These are phyloP conservation scores for Kalanchoe fedtschenkoi DNA, from an alignment of 164 flowering plant genomes.

Conservation along the genomic window DNA sequence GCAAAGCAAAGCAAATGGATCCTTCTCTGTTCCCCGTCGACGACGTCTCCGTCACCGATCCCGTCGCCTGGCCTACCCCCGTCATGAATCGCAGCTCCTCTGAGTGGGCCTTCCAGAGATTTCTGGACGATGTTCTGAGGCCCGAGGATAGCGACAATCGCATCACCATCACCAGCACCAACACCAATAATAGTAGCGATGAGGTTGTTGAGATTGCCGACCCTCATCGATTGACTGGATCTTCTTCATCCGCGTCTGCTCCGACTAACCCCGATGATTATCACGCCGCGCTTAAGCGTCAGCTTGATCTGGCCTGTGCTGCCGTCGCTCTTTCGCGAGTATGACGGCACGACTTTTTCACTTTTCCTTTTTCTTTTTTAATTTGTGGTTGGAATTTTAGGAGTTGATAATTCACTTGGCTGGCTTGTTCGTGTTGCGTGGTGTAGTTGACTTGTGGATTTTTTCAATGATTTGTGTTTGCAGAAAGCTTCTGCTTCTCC, in stretches of 20 bases:
- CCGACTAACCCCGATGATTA: slow-evolving; percentile 15
- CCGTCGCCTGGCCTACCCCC: slow-evolving; percentile 15
- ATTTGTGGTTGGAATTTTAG: neutral
- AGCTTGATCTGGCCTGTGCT: slow-evolving; percentile 31
- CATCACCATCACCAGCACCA: neutral
- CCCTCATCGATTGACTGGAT: slow-evolving; percentile 1
- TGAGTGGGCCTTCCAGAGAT: slow-evolving; percentile 27
- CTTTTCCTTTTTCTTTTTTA: neutral
- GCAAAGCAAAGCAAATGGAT: too few species aligned
- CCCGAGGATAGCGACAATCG: slow-evolving; percentile 5
- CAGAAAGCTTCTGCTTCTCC: slow-evolving; percentile 3
- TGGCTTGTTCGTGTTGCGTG: neutral
- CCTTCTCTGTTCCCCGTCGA: slow-evolving; percentile 19
- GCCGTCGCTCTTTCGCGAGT: slow-evolving; percentile 28
- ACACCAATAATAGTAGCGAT: slow-evolving; percentile 2
- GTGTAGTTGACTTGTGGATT: neutral
- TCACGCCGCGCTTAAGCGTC: slow-evolving; percentile 23
- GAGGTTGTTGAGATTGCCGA: slow-evolving; percentile 21
- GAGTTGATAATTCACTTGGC: neutral
- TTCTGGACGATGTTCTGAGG: slow-evolving; percentile 19
- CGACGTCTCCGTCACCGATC: slow-evolving; percentile 24
- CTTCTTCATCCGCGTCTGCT: slow-evolving; percentile 5
- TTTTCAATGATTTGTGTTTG: neutral
- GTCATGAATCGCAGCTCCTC: slow-evolving; percentile 21
- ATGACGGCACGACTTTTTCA: slow-evolving; percentile 9